Percentiles rank a stretch among this genome's conserved stretches.
Evolutionary conservation across 2,329 filamentous ascomycete genomes (phyloP).

Genomic region (Fusarium solani-melongenae): DNA sequence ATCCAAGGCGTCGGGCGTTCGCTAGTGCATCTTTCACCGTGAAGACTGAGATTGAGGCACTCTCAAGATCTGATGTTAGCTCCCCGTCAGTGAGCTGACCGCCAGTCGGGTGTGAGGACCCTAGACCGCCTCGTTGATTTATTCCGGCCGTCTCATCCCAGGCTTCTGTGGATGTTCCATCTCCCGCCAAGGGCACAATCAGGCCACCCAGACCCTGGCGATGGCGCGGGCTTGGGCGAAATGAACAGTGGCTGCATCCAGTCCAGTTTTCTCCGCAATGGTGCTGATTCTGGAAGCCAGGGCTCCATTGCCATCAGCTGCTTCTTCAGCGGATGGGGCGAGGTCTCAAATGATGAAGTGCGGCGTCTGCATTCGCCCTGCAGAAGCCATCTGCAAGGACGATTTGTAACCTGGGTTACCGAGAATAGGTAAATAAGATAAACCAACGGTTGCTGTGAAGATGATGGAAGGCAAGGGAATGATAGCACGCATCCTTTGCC

Average conservation of each 20-base stretch:
- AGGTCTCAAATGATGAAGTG: slow-evolving; percentile 1
- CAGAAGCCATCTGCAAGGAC: neutral
- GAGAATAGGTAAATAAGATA: neutral
- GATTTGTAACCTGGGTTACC: neutral
- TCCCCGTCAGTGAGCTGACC: neutral
- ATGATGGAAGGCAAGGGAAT: neutral
- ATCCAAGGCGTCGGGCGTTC: neutral
- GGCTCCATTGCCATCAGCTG: slow-evolving; percentile 1
- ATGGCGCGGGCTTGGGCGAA: neutral
- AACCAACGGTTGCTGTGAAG: neutral
- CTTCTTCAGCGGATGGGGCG: slow-evolving; percentile 1
- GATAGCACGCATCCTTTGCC: neutral
- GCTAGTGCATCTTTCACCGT: neutral
- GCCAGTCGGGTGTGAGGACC: neutral
- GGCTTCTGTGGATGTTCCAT: neutral
- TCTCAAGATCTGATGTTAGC: neutral
- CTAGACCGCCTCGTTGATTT: neutral
- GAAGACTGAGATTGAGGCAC: neutral
- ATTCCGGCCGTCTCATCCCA: neutral
- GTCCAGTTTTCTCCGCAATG: slow-evolving; percentile 4
- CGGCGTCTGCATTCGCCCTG: neutral
- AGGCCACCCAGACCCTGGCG: neutral
- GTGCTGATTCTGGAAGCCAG: neutral
- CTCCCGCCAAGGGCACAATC: neutral
- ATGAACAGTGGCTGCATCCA: neutral